Percentiles rank a stretch among this genome's conserved stretches.
Conservation (phyloP, 2,329 filamentous ascomycete genomes). For the Exophiala lecanii-corni region DNA sequence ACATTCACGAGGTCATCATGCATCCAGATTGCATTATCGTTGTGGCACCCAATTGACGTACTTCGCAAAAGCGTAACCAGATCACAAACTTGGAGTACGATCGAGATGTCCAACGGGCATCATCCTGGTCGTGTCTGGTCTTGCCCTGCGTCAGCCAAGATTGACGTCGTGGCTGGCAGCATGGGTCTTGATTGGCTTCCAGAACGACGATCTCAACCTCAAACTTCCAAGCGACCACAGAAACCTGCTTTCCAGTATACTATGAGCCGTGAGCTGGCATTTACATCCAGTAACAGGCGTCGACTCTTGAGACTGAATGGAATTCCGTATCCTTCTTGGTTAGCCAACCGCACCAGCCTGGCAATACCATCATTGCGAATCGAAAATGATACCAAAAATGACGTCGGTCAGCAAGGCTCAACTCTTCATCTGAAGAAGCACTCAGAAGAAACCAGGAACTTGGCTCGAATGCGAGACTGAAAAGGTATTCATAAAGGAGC, state of each 20-base stretch:
- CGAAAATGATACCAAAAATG: slow-evolving; percentile 2
- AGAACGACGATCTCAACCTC: neutral
- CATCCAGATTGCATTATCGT: too few species aligned
- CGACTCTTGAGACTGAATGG: too few species aligned
- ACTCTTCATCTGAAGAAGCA: too few species aligned
- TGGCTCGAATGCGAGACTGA: neutral
- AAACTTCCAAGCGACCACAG: neutral
- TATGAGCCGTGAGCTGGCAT: too few species aligned
- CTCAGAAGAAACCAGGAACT: too few species aligned
- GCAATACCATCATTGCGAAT: too few species aligned
- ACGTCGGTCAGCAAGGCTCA: neutral
- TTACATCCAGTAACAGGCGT: too few species aligned
- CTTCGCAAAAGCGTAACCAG: too few species aligned
- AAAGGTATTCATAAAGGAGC: neutral
- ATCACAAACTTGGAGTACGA: slow-evolving; percentile 4
- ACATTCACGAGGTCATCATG: too few species aligned
- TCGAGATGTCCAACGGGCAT: slow-evolving; percentile 10
- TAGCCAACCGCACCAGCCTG: too few species aligned
- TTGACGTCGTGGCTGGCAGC: slow-evolving; percentile 6
- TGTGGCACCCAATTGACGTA: slow-evolving; percentile 17
- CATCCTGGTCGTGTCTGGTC: too few species aligned
- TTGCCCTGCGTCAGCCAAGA: slow-evolving; percentile 19
- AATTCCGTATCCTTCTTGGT: too few species aligned
- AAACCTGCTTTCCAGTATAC: slow-evolving; percentile 19
- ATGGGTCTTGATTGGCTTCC: slow-evolving; percentile 9